Base-by-base conservation (phyloP, 306 rosid genomes). In the Trichosanthes truncata region DNA sequence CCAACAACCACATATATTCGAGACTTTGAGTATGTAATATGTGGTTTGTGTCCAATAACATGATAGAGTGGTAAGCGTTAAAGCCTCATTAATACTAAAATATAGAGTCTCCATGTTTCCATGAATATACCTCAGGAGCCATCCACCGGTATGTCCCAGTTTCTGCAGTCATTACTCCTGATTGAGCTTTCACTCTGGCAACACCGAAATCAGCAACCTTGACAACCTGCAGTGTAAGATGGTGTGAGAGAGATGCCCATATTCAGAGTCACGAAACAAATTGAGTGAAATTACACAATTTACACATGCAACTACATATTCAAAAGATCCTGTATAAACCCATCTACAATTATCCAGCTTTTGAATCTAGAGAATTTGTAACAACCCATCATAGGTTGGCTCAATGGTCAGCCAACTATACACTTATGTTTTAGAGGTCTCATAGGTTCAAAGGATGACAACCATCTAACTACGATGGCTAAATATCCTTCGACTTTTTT, bases 141-240 rank as follows among this genome's bases (percentile, higher is more conserved):
- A 96, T 96, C 99, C 99, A 96, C 55, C 99, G 80, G 74, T 96
- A 96, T 11, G 99, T 96, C 80, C 99, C 99, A 82, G 99, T 96
- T 91, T 96, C 99, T 48, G 99, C 98, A 33, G 99, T 96, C 99
- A 93, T 96, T 76, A 96, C 96, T 51, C 99, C 99, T 46, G 98
- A 88, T 75, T 96, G 99, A 84, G 89, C 78, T 89, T 87, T 93
- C 69, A 96, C 98, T 87, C 99, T 90, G 49, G 99, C 97, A 82
- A 96, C 99, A 46, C 99, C 99, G 76, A 96, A 96, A 89, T 96
- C 99, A 69, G 96, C 99, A 17, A 96, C 99, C 90, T 96, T 96
- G 81, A 96, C 96, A 84, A 89, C 87, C 98, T 96, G 88, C 25
- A 83, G 80, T 78, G 79, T 9, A 35, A 51, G 31, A 62, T 18